Base-by-base conservation (phyloP, 352 stramenopile species). In the Globisporangium cederbergense region DNA sequence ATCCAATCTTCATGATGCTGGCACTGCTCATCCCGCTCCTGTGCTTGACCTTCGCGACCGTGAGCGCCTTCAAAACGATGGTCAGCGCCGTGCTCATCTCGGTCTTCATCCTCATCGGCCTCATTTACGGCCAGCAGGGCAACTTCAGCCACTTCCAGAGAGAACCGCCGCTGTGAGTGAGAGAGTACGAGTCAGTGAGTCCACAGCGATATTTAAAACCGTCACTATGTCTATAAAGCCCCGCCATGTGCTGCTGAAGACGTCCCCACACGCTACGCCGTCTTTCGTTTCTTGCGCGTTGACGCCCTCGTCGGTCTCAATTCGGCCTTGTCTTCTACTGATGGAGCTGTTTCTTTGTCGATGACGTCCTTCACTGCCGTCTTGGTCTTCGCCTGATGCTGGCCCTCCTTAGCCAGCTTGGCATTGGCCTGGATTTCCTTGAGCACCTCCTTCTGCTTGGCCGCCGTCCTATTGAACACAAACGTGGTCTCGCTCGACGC, bases 381-480 rank as follows among this genome's bases (percentile, higher is more conserved):
- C 11, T 36, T 61, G 38, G 18, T 32, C 38, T 59, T 54, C 22
- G 32, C 16, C 11, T 7, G 36, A 11, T 58, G 53, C 62, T 54
- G 62, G 2, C 40, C 14, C 62, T 64, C 63, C 32, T 75, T 81
- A 7, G 56, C 62, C 16, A 38, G 9, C 59, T 77, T 78, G 1
- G 64, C 62, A 58, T 75, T 76, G 3, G 67, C 69, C 54, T 76
- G 73, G 47, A 76, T 75, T 63, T 70, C 46, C 58, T 76, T 77
- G 5, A 82, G 69, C 50, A 80, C 81, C 43, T 73, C 64, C 49
- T 81, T 85, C 30, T 75, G 74, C 61, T 75, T 74, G 28, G 65
- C 64, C 3, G 73, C 77, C 7, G 83, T 81, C 18, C 88, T 84
- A 20, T 77, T 81, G 58, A 94, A 96, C 62, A 96, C 85, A 7